phyloP scores from a whole-genome alignment of 148 eudicot species.

The Spergularia marina region DNA sequence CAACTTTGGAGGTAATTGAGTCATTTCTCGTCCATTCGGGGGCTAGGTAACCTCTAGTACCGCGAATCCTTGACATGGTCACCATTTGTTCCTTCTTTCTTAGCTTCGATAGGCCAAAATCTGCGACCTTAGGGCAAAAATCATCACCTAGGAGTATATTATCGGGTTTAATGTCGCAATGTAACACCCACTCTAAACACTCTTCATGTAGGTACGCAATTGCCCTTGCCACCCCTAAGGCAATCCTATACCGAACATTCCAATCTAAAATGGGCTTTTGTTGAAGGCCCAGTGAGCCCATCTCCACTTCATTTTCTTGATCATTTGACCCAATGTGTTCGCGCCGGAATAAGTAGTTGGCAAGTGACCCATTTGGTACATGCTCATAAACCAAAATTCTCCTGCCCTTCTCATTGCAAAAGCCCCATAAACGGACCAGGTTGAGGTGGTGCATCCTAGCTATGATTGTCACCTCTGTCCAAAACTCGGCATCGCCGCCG shows the following conservation, averaged over 20 bases:
- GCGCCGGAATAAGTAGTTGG: slow-evolving; percentile 49
- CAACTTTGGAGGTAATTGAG: slow-evolving; percentile 71
- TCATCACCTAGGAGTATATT: slow-evolving; percentile 83
- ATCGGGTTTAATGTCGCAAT: slow-evolving; percentile 87
- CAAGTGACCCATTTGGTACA: slow-evolving; percentile 80
- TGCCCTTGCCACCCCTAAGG: slow-evolving; percentile 84
- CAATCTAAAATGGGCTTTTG: slow-evolving; percentile 69
- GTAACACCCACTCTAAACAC: slow-evolving; percentile 86
- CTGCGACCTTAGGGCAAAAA: slow-evolving; percentile 83
- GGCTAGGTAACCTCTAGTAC: slow-evolving; percentile 84
- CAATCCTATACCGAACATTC: slow-evolving; percentile 77
- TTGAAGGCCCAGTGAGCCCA: not conserved
- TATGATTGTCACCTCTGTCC: slow-evolving; percentile 88
- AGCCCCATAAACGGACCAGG: slow-evolving; percentile 83
- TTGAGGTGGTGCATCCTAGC: slow-evolving; percentile 95
- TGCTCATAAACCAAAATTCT: slow-evolving; percentile 76
- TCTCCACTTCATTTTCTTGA: slow-evolving; percentile 3
- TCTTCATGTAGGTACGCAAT: slow-evolving; percentile 87
- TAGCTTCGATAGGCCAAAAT: slow-evolving; percentile 77
- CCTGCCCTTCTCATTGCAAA: slow-evolving; percentile 75
- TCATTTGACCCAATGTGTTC: slow-evolving; percentile 5
- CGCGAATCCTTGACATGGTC: slow-evolving; percentile 54
- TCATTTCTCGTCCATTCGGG: slow-evolving; percentile 73
- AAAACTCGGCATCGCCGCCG: slow-evolving; percentile 73
- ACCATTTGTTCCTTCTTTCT: slow-evolving; percentile 70